Conservation (phyloP, 164 flowering plant species). For the Vitis amurensis region DNA sequence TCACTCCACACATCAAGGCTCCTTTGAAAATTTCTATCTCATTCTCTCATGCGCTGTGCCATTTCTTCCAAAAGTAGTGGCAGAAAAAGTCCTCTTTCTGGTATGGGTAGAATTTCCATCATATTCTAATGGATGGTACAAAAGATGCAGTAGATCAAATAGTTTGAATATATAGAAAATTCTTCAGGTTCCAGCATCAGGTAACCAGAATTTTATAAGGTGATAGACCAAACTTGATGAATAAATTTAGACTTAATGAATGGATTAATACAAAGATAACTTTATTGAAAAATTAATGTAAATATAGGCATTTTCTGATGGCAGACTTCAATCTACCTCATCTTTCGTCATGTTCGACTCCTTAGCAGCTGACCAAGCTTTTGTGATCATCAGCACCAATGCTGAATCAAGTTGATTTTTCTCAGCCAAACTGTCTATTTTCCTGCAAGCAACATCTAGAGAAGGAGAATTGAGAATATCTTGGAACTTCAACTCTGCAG, state of each 20-base stretch:
- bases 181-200: background rate
- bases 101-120: background rate
- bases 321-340: constrained; percentile 52
- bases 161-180: background rate
- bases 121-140: background rate
- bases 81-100: too few relatives aligned
- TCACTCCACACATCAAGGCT: too few relatives aligned
- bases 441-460: constrained; percentile 72
- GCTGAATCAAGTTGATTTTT: constrained; percentile 86
- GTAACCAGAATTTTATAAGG: background rate
- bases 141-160: background rate
- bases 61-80: too few relatives aligned
- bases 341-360: constrained; percentile 77
- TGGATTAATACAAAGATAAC: too few relatives aligned
- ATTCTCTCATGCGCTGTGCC: too few relatives aligned
- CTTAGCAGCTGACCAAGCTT: constrained; percentile 93
- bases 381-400: constrained; percentile 71
- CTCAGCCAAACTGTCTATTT: constrained; percentile 79
- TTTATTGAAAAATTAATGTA: too few relatives aligned
- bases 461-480: constrained; percentile 85
- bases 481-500: constrained; percentile 85
- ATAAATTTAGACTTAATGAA: background rate
- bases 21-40: too few relatives aligned
- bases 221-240: background rate
- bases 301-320: background rate